Base-by-base conservation (phyloP, 495 filamentous ascomycete genomes). In the Penicillium canescens region DNA sequence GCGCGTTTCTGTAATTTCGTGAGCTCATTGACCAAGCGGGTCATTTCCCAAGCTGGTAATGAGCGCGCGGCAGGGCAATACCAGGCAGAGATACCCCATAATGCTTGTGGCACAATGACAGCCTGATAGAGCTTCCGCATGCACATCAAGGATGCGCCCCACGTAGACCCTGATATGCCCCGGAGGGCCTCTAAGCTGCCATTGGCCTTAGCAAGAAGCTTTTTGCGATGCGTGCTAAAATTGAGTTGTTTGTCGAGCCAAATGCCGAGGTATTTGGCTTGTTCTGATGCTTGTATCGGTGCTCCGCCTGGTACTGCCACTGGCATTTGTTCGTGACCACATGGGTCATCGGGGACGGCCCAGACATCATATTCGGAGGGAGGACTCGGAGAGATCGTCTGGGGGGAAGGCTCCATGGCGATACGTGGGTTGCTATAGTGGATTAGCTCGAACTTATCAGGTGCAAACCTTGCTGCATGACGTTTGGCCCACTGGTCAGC, bases 51-150 rank as follows among this genome's bases (percentile, higher is more conserved):
- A 3, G 5, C 7, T 33, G 26, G 7, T 24, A 18, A 34, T 4
- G 21, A 12, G 42, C n/a, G 8, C 13, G 8, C 38, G 2, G n/a
- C 14, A 4, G 47, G 57, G n/a, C 34, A 33, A 16, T 44, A 59
- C 56, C 38, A 62, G 4, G 43, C 60, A 0, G 57, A 40, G 2
- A 55, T 23, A 0, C 57, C 52, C 11, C 52, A 66, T 1, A 66
- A 42, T 14, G 66, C 47, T 39, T 62, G 56, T 0, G 58, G 57
- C 7, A 66, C 37, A 0, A 66, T 53, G 7, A 66, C 55, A 62
- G 46, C 18, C 18, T 18, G 18, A 1, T 18, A 18, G 18, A 18
- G 18, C 18, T 18, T 18, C 1, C 18, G 18, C 18, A 18, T 18
- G 18, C 1, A 18, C 1, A 18, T 18, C 18, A 18, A 18, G 18